Evolutionary conservation across 164 flowering plant genomes (phyloP), one percentile per base, ranked within the genome.

Genomic region (Nymphaea colorata): DNA sequence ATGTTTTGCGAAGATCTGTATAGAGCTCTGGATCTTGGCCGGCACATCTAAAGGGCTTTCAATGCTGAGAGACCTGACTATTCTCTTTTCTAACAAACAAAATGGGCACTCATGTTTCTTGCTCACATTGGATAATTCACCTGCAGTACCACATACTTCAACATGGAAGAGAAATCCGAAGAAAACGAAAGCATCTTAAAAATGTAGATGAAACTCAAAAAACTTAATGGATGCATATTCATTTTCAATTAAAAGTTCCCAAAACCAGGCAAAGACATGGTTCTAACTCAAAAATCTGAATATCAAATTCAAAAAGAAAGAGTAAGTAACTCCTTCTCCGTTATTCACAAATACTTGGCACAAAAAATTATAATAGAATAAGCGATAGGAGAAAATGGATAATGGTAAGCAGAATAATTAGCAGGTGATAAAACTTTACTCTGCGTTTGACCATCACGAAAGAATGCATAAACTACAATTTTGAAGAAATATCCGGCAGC

Each of bases 61-160:
- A 61, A 76, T n/a, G 63, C 79, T 80, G 55, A 87, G 79, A 2
- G 98, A 92, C 14, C 94, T 81, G 5, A 66, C 82, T 53, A 95
- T 95, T 43, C 90, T 76, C 67, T 70, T 82, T 77, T 92, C 99
- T 36, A 95, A 68, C 42, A 95, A 73, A 72, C 99, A 95, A 67
- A 92, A 90, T 2, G 99, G 86, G 72, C 97, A 90, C 17, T 87
- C 89, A 1, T 84, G 82, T 76, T 76, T 82, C 69, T 76, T 70
- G 41, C 78, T 77, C 42, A 77, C 66, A 45, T 76, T 61, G 5
- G 66, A 70, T 4, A 81, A 78, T 71, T 84, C 84, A 61, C 91
- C 88, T 84, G 74, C 41, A n/a, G 36, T 25, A 25, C 36, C 36
- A 25, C 15, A 42, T 18, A 43, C 42, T 36, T n/a, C 61, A 25